A percentile compares a stretch with the other conserved stretches of the same genome.
These are phyloP conservation scores for Mallotus nudiflorus DNA, from an alignment of 345 rosid species.

Conservation along the genomic window DNA sequence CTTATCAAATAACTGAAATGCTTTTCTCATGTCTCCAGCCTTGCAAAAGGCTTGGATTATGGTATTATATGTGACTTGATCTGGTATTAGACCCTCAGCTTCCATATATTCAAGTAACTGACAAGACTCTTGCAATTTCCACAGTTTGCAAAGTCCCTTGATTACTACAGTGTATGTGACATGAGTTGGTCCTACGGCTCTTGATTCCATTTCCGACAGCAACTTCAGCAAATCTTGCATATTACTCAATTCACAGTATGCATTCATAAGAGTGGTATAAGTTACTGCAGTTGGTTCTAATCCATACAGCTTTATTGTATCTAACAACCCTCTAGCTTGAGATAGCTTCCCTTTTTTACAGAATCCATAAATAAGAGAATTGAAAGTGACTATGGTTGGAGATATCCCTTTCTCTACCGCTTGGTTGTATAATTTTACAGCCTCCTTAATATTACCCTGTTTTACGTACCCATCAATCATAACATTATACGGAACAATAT, in stretches of 20 bases:
- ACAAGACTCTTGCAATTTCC: slow-evolving; percentile 46
- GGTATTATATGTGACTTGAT: slow-evolving; percentile 63
- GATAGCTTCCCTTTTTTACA: slow-evolving; percentile 44
- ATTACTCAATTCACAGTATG: slow-evolving; percentile 54
- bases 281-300: slow-evolving; percentile 56
- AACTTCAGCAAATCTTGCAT: slow-evolving; percentile 34
- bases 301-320: slow-evolving; percentile 46
- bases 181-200: slow-evolving; percentile 43
- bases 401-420: slow-evolving; percentile 43
- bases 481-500: slow-evolving; percentile 60
- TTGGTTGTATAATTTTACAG: slow-evolving; percentile 42
- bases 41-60: slow-evolving; percentile 53
- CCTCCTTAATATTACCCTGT: slow-evolving; percentile 52
- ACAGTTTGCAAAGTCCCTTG: slow-evolving; percentile 57
- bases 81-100: slow-evolving; percentile 49
- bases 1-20: slow-evolving; percentile 41
- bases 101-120: slow-evolving; percentile 50
- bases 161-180: slow-evolving; percentile 66
- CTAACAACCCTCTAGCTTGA: slow-evolving; percentile 48
- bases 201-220: slow-evolving; percentile 51
- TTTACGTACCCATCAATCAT: slow-evolving; percentile 68
- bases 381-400: slow-evolving; percentile 63
- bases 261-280: slow-evolving; percentile 76
- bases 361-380: slow-evolving; percentile 62
- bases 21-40: slow-evolving; percentile 36